These are phyloP conservation scores for Coemansia sp. DNA, from an alignment of 192 early-diverging fungal species.

Conservation along the genomic window DNA sequence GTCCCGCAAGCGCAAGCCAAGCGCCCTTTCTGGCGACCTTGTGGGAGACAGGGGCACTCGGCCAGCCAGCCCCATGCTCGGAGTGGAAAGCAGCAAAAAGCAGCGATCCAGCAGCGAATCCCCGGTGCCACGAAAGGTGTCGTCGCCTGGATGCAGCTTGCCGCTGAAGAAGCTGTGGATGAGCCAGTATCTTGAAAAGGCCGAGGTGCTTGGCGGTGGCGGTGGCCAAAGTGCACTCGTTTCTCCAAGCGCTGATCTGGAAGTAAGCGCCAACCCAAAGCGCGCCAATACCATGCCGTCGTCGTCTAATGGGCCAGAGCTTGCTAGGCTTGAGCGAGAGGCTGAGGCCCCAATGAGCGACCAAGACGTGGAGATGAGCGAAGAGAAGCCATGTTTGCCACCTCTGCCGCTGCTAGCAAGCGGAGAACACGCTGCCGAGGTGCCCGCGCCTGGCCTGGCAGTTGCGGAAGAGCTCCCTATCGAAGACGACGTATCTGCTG, in stretches of 20 bases:
- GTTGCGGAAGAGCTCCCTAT: neutral
- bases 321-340: neutral
- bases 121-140: neutral
- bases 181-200: slow-evolving; percentile 39
- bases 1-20: slow-evolving; percentile 34
- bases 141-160: slow-evolving; percentile 8
- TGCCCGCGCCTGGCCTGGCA: neutral
- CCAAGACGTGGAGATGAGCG: neutral
- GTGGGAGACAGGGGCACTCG: neutral
- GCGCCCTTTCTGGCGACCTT: neutral
- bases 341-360: neutral
- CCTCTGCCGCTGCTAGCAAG: neutral
- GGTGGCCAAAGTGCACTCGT: neutral
- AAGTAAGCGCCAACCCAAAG: neutral
- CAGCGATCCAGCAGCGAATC: slow-evolving; percentile 13
- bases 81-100: slow-evolving; percentile 15
- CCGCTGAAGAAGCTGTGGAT: slow-evolving; percentile 54
- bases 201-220: neutral
- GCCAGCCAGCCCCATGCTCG: neutral
- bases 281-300: neutral
- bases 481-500: neutral
- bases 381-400: neutral
- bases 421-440: neutral
- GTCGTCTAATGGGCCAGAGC: neutral
- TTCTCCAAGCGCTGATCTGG: neutral